Percentiles rank a stretch among this genome's conserved stretches.
Conservation (phyloP, 257 asterid species). For the Scutellaria minor region DNA sequence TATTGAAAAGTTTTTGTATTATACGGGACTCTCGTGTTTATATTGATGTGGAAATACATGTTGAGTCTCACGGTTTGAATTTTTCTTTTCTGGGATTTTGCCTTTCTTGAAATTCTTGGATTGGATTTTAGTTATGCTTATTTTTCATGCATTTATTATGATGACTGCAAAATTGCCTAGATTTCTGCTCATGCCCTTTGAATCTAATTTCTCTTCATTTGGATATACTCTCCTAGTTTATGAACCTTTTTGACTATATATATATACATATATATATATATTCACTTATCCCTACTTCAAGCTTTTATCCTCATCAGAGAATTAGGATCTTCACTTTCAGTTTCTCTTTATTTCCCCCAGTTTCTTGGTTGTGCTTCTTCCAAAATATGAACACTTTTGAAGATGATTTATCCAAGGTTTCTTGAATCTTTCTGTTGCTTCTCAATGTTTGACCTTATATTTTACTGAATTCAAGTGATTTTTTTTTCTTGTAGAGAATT, state of each 20-base stretch:
- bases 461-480: neutral
- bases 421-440: conserved; percentile 35
- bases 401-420: conserved; percentile 12
- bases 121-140: conserved; percentile 21
- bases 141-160: conserved; percentile 46
- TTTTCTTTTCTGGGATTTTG: neutral
- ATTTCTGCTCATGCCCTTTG: conserved; percentile 33
- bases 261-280: neutral
- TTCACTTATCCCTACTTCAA: neutral
- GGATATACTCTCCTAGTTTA: neutral
- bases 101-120: neutral
- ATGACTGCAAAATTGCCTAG: conserved; percentile 24
- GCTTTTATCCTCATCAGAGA: conserved; percentile 33
- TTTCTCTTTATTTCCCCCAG: neutral
- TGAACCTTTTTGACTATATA: neutral
- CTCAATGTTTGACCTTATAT: neutral
- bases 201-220: conserved; percentile 30
- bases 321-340: conserved; percentile 27
- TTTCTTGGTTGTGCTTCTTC: conserved; percentile 42
- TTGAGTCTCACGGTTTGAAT: conserved; percentile 8
- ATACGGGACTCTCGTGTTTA: conserved; percentile 33
- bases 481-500: neutral
- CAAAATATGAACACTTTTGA: conserved; percentile 36
- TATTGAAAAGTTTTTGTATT: conserved; percentile 28
- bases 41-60: conserved; percentile 5